phyloP scores from a whole-genome alignment of 2,329 filamentous ascomycete species.

The Cladosporium sp. region DNA sequence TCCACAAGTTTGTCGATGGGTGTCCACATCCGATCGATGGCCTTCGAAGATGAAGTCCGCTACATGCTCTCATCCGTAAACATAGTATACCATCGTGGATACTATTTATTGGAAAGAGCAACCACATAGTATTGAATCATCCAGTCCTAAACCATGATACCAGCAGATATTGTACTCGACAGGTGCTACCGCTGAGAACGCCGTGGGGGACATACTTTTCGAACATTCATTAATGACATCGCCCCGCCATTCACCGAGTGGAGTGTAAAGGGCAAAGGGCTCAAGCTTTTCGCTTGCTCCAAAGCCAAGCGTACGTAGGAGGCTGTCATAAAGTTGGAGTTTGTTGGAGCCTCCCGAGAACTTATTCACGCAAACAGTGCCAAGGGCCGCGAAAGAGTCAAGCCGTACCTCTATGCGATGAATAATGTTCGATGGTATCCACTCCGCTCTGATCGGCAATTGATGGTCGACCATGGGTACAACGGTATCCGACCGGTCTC shows the following conservation, averaged over 20 bases:
- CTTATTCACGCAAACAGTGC: constrained; percentile 3
- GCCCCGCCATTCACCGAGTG: background rate
- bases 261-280: background rate
- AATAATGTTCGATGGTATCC: constrained; percentile 1
- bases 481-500: background rate
- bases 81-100: too few species aligned
- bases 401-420: constrained; percentile 1
- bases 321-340: background rate
- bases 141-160: background rate
- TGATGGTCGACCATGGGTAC: constrained; percentile 2
- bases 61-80: too few species aligned
- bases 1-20: too few species aligned
- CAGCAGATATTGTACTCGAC: too few species aligned
- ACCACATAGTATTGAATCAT: too few species aligned
- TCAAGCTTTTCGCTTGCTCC: background rate
- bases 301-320: constrained; percentile 7
- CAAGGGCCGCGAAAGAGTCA: constrained; percentile 3
- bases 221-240: background rate
- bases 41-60: too few species aligned
- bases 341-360: background rate
- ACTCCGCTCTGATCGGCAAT: constrained; percentile 5
- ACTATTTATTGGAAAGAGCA: too few species aligned
- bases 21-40: too few species aligned
- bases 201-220: too few species aligned
- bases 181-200: too few species aligned